A percentile compares a stretch with the other conserved stretches of the same genome.
phyloP scores from a whole-genome alignment of 2,329 filamentous ascomycete genomes.

The Fusarium sp. region DNA sequence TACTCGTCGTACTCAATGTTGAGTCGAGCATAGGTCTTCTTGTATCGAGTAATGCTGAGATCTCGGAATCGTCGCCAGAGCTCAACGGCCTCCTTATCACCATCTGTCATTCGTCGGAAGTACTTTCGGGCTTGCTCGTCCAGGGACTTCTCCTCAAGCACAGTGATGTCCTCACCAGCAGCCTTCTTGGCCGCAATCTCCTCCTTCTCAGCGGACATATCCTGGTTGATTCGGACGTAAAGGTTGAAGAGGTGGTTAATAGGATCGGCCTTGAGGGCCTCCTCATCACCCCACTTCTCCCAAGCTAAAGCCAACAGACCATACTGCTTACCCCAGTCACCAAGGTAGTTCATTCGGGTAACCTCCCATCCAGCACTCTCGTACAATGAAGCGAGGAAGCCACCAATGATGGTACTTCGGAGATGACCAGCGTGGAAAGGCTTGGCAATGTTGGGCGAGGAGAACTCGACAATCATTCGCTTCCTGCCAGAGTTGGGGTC shows the following conservation, averaged over 20 bases:
- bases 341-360: conserved; percentile 69
- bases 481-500: conserved; percentile 70
- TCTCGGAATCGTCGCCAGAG: conserved; percentile 74
- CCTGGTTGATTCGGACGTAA: conserved; percentile 79
- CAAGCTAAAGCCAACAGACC: conserved; percentile 70
- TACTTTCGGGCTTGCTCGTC: conserved; percentile 80
- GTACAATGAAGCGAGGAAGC: conserved; percentile 78
- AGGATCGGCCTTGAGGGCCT: conserved; percentile 74
- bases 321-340: conserved; percentile 46
- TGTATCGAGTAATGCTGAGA: conserved; percentile 73
- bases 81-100: conserved; percentile 67
- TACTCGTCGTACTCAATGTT: conserved; percentile 77
- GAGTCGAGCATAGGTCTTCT: conserved; percentile 73
- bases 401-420: conserved; percentile 81
- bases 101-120: conserved; percentile 77
- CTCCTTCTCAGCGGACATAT: conserved; percentile 74
- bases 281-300: conserved; percentile 78
- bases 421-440: conserved; percentile 83
- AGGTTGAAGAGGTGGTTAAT: conserved; percentile 86
- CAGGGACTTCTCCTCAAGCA: conserved; percentile 63
- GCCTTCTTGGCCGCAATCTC: conserved; percentile 66
- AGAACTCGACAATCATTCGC: conserved; percentile 81
- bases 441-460: conserved; percentile 87
- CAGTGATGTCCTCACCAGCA: conserved; percentile 59
- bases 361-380: conserved; percentile 78